Percentiles rank a stretch among this genome's conserved stretches.
These are phyloP conservation scores for Penicillium griseofulvum DNA, from an alignment of 2,329 filamentous ascomycete genomes.

Conservation along the genomic window DNA sequence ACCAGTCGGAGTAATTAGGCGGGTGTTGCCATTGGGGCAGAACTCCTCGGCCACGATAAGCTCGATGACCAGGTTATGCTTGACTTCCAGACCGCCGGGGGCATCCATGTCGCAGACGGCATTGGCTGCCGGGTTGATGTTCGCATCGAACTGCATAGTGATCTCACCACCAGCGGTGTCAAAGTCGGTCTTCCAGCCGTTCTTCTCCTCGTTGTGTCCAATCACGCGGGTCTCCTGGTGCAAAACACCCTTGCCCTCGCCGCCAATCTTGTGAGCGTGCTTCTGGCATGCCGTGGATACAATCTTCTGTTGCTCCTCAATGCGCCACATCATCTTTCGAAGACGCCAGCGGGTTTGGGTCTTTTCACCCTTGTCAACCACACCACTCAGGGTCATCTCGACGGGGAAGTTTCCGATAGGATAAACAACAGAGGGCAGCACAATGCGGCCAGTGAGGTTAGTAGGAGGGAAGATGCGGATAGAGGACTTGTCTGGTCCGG, in stretches of 20 bases:
- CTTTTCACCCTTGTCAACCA: conserved; percentile 68
- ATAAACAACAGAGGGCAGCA: conserved; percentile 79
- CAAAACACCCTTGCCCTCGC: conserved; percentile 66
- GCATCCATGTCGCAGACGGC: conserved; percentile 76
- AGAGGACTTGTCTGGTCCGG: conserved; percentile 79
- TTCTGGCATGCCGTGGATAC: conserved; percentile 76
- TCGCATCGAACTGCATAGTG: conserved; percentile 73
- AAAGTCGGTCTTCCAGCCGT: conserved; percentile 85
- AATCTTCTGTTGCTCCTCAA: conserved; percentile 82
- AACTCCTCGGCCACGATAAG: conserved; percentile 94
- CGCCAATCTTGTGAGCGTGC: conserved; percentile 66
- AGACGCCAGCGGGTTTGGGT: conserved; percentile 82
- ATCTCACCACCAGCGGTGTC: conserved; percentile 67
- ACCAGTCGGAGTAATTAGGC: conserved; percentile 78
- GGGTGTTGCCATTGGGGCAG: conserved; percentile 65
- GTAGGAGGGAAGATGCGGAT: conserved; percentile 95
- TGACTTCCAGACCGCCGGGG: conserved; percentile 71
- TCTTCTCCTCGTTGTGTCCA: conserved; percentile 76
- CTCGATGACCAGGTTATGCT: conserved; percentile 84
- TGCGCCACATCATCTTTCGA: conserved; percentile 86
- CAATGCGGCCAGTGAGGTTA: conserved; percentile 81
- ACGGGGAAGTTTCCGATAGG: conserved; percentile 80
- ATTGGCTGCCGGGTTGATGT: conserved; percentile 59
- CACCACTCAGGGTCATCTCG: conserved; percentile 78
- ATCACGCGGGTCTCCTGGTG: conserved; percentile 76